Evolutionary conservation across 1,139 yeast genomes (phyloP), one percentile per base, ranked within the genome.

Genomic region (Kluyveromyces sp.): DNA sequence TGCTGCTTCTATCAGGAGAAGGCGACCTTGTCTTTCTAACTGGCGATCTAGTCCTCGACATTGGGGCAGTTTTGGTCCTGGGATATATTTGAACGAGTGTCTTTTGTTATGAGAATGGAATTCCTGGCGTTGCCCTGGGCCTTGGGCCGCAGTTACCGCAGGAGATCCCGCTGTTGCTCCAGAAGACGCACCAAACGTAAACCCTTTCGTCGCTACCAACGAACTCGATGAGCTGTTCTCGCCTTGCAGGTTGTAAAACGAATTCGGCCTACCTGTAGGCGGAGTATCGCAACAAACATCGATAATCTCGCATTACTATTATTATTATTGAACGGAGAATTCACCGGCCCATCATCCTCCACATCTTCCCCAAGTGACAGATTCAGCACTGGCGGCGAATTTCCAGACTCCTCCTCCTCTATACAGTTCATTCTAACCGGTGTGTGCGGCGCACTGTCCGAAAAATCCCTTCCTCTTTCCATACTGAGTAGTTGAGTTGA

Each of bases 1-100:
- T 69, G 37, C 60, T 54, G 27, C 61, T 57, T 43, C 65, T 66
- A 3, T 67, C 63, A 2, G 79, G 78, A 0, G 79, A 72, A 0
- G 67, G 50, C 1, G 73, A 64, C 7, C 64, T 51, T 42, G 50
- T 50, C 15, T 49, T 50, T 34, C 75, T 58, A 3, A 59, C 58
- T 2, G 76, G 75, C 0, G 76, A 70, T 25, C 61, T 58, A 34
- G 61, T 54, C 30, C 75, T 58, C 3, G 64, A 57, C 3, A 73
- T 72, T 0, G 75, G 69, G 61, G 60, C 8, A 59, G 60, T 25
- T 66, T 62, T 1, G 66, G 63, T 3, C 61, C 63, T 3, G 73
- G 72, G 5, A 64, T 55, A 44, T 68, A 68, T 51, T 67, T 68
- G 45, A 61, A 46, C 6, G 64, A 57, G 15, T 55, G 58, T 39